Percentiles rank a stretch among this genome's conserved stretches.
Conservation (phyloP, 345 rosid genomes). For the Chamaenerion angustifolium region DNA sequence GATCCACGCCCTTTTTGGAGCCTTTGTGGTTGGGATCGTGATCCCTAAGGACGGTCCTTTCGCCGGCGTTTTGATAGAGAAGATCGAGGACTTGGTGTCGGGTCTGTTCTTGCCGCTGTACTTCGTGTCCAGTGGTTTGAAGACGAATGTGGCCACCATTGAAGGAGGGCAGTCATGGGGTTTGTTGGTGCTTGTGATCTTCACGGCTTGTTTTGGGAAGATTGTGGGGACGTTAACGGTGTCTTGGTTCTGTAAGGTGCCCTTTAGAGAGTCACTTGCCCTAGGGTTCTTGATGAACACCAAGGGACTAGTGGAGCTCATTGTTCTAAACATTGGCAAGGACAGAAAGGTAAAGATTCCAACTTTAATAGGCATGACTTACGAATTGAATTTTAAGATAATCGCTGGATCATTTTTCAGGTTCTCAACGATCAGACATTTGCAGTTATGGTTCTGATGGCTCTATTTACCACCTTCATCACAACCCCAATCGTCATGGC, state of each 20-base stretch:
- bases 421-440: conserved; percentile 49
- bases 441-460: conserved; percentile 47
- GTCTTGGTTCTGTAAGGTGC: conserved; percentile 13
- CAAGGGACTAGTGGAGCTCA: conserved; percentile 33
- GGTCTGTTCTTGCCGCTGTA: conserved; percentile 25
- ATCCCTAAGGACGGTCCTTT: conserved; percentile 31
- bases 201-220: conserved; percentile 29
- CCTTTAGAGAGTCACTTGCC: conserved; percentile 16
- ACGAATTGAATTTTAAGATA: too few relatives aligned
- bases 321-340: conserved; percentile 31
- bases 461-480: conserved; percentile 53
- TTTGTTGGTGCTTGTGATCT: conserved; percentile 21
- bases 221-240: conserved; percentile 18
- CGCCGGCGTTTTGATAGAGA: conserved; percentile 21
- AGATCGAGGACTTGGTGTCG: conserved; percentile 28
- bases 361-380: too few relatives aligned
- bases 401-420: too few relatives aligned
- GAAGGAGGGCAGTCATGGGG: conserved; percentile 27
- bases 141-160: conserved; percentile 26
- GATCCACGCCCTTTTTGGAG: conserved; percentile 29
- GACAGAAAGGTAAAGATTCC: too few relatives aligned
- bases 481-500: conserved; percentile 41
- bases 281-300: conserved; percentile 32
- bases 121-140: conserved; percentile 25
- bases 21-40: conserved; percentile 24